Evolutionary conservation across 2,329 filamentous ascomycete species (phyloP), one percentile per base, ranked within the genome.

Genomic region (Helotiales sp.): DNA sequence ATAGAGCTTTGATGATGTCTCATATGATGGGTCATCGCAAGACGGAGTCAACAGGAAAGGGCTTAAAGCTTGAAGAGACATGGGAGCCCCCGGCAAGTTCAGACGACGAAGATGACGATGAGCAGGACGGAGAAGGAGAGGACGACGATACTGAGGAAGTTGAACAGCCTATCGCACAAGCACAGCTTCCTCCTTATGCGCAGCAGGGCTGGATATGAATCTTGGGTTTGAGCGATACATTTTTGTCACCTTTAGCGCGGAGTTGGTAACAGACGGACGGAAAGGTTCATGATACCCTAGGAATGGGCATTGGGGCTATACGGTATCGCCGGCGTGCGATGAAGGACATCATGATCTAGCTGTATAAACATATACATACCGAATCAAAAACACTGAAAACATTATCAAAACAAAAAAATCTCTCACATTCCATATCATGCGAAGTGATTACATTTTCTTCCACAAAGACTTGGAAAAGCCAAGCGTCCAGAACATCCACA

Each of bases 51-150:
- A 78, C 76, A 17, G 89, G 89, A 57, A 90, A 91, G 72, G 89
- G 90, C 0, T 76, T 93, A 64, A 93, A 92, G 71, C 76, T 95
- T 3, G 90, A 93, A 72, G 89, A 93, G 71, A 89, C 89, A 0
- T 93, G 81, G 89, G 87, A 84, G 71, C 89, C 81, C 17, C 87
- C 86, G 0, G 79, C 79, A 9, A 74, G 76, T 2, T 76, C 81
- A 25, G 82, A 84, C 46, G 79, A 82, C 5, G 84, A 83, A 15
- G 79, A 80, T 0, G 78, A 78, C 0, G 78, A 81, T 0, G 76
- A 80, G 0, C 77, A 79, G 2, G 69, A 67, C 29, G 66, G 59
- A 1, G 69, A 69, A 51, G 69, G 52, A 17, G 66, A 67, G 8
- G 66, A 67, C 15, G 66, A 70, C 1, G 66, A 67, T 6, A 10